phyloP scores from a whole-genome alignment of 306 rosid species.

The Glycyrrhiza uralensis region DNA sequence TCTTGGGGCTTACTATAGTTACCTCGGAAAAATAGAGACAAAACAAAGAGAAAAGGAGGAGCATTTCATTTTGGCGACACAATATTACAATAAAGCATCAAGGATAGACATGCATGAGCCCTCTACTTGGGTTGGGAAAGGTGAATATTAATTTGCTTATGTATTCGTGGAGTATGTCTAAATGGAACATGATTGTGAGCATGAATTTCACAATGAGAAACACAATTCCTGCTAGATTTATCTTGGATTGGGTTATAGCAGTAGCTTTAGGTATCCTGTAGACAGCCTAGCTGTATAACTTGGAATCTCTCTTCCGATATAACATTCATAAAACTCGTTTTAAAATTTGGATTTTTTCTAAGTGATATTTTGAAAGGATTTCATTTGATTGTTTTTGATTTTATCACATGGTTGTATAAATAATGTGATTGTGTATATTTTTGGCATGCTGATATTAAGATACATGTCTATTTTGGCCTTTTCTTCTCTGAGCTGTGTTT shows the following conservation, averaged over 20 bases:
- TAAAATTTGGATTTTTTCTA: background rate
- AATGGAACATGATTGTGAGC: background rate
- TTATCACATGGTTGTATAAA: background rate
- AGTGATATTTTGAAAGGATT: background rate
- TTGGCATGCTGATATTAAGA: slow-evolving; percentile 16
- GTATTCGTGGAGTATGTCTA: background rate
- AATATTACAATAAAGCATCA: slow-evolving; percentile 94
- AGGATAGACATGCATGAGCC: slow-evolving; percentile 97
- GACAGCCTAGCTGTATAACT: background rate
- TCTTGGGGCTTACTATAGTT: slow-evolving; percentile 91
- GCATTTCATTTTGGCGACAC: slow-evolving; percentile 94
- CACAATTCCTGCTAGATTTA: slow-evolving; percentile 9
- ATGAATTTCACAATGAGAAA: background rate
- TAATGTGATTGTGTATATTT: background rate
- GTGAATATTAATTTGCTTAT: slow-evolving; percentile 33
- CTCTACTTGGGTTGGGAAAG: slow-evolving; percentile 99
- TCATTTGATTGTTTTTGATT: background rate
- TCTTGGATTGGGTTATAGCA: slow-evolving; percentile 13
- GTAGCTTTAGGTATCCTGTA: slow-evolving; percentile 16
- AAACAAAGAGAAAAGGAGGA: slow-evolving; percentile 98
- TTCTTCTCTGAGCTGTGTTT: background rate
- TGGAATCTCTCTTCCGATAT: background rate
- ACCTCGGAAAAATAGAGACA: slow-evolving; percentile 96
- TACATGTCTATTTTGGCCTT: background rate
- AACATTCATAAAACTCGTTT: background rate